Evolutionary conservation across 73 alveolate genomes (phyloP).

Genomic region (Paramecium caudatum): DNA sequence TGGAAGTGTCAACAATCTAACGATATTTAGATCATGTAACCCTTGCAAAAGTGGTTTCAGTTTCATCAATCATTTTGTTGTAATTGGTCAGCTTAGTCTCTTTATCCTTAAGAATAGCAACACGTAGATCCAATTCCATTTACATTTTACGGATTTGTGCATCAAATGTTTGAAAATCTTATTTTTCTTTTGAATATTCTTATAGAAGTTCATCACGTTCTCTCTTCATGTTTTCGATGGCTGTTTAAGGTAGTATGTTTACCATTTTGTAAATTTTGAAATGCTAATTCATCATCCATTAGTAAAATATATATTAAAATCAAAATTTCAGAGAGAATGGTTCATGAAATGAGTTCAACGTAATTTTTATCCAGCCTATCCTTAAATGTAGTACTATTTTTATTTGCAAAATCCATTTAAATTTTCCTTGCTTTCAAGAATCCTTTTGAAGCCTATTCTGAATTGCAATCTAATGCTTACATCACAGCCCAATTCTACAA

Average conservation of each 20-base stretch:
- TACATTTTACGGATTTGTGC: constrained; percentile 50
- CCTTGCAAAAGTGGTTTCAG: constrained; percentile 18
- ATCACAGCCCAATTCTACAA: constrained; percentile 16
- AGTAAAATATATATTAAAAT: constrained; percentile 1
- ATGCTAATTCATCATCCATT: constrained; percentile 68
- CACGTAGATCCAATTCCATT: constrained; percentile 57
- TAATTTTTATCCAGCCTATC: constrained; percentile 12
- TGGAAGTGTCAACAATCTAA: constrained; percentile 67
- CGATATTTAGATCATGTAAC: background rate
- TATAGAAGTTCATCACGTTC: constrained; percentile 45
- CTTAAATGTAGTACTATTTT: background rate
- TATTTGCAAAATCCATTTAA: background rate
- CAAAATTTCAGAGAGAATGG: constrained; percentile 29
- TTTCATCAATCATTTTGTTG: constrained; percentile 55
- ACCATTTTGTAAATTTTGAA: constrained; percentile 35
- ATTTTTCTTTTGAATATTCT: constrained; percentile 57
- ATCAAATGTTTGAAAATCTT: constrained; percentile 36
- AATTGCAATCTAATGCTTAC: constrained; percentile 24
- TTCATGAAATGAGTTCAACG: constrained; percentile 7
- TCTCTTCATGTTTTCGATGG: constrained; percentile 66
- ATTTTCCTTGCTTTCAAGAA: background rate
- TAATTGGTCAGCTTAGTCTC: constrained; percentile 17
- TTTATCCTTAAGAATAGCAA: constrained; percentile 56
- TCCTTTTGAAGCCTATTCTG: constrained; percentile 17
- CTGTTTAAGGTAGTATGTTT: background rate